Base-by-base conservation (phyloP, 1,284 basidiomycete genomes). In the Coniferiporia weirii region DNA sequence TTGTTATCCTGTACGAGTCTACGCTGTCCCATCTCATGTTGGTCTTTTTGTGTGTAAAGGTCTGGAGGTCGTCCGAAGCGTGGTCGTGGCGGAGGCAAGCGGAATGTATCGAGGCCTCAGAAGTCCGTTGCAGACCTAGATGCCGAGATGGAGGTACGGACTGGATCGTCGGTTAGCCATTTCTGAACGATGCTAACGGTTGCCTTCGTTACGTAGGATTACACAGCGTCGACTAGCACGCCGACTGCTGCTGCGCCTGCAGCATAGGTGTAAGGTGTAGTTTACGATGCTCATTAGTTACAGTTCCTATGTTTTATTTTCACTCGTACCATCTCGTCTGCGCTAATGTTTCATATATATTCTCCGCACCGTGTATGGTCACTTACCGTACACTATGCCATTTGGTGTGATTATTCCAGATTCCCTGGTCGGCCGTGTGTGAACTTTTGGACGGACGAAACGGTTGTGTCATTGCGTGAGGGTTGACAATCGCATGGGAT, bases 91-190 rank as follows among this genome's bases (percentile, higher is more conserved):
- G 75, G 76, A 52, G 64, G 83, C 72, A 76, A 87, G 79, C 51
- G 80, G 80, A 86, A 87, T 81, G 67, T 65, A 71, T 89, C 87
- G 52, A 75, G 87, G 62, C 79, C 84, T 2, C 72, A 74, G 45
- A 91, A 91, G 76, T 80, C 78, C 38, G 87, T 73, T 3, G 88
- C 87, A 35, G 88, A 91, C 69, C 79, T 91, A 59, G 88, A 91
- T 70, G 89, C 88, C 1, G 88, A 91, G 75, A 91, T 91, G 88
- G 88, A 89, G 83, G 93, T 91, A 44, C 19, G 68, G 65, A 22
- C n/a, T 19, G 13, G 35, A 59, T 2, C 15, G 70, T 43, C 17
- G 10, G 27, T 10, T 20, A 38, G 20, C 3, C 12, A 32, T 27
- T 34, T 53, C 43, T 20, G 10, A 3, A 0, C 10, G 27, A 19